Conservation (phyloP, 2,329 filamentous ascomycete species). For the Parascedosporium putredinis region DNA sequence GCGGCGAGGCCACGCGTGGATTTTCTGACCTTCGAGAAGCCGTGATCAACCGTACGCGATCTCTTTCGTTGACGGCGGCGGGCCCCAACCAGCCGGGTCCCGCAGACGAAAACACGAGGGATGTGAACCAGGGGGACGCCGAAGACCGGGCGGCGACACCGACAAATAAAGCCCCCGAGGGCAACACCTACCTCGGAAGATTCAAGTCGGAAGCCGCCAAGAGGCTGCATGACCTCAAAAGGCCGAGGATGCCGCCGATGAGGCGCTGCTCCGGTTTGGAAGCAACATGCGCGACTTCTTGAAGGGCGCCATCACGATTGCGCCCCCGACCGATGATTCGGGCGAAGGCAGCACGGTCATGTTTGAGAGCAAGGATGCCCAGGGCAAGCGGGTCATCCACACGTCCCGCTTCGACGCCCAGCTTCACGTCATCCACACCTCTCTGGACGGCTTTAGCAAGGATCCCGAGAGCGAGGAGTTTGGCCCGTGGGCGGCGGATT, state of each 20-base stretch:
- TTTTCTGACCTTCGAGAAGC: slow-evolving; percentile 59
- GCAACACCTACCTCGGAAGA: slow-evolving; percentile 63
- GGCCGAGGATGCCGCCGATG: slow-evolving; percentile 92
- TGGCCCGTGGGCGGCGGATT: slow-evolving; percentile 59
- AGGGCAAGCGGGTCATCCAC: slow-evolving; percentile 88
- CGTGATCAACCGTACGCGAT: slow-evolving; percentile 63
- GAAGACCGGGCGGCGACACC: slow-evolving; percentile 33
- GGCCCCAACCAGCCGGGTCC: slow-evolving; percentile 16
- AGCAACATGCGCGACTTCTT: slow-evolving; percentile 83
- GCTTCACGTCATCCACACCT: slow-evolving; percentile 88
- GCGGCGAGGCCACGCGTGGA: slow-evolving; percentile 73
- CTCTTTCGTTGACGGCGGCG: slow-evolving; percentile 52
- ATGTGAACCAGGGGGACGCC: slow-evolving; percentile 25
- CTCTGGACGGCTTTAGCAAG: slow-evolving; percentile 67
- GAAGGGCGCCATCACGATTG: slow-evolving; percentile 79
- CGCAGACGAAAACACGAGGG: slow-evolving; percentile 12
- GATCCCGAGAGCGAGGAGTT: slow-evolving; percentile 72
- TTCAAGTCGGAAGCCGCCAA: slow-evolving; percentile 70
- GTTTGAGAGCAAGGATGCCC: slow-evolving; percentile 88
- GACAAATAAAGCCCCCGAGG: slow-evolving; percentile 39
- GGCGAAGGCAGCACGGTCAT: slow-evolving; percentile 53
- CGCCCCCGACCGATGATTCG: slow-evolving; percentile 52
- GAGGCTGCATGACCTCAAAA: slow-evolving; percentile 74
- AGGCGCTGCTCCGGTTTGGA: slow-evolving; percentile 85
- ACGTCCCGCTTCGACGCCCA: slow-evolving; percentile 91